phyloP scores from a whole-genome alignment of 2,329 filamentous ascomycete species.

The Apiospora pterosperma region DNA sequence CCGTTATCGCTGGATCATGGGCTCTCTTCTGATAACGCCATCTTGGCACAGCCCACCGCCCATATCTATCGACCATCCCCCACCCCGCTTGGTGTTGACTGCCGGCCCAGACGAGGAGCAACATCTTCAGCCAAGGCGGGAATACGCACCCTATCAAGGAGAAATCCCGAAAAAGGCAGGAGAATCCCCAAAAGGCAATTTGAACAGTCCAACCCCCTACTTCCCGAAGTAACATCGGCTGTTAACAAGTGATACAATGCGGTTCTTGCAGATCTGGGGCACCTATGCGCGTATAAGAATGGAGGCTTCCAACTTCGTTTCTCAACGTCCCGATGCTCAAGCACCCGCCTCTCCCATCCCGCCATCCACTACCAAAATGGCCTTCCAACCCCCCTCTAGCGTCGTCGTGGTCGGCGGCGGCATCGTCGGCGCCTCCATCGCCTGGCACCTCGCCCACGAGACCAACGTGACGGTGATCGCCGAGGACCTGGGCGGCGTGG shows the following conservation, averaged over 20 bases:
- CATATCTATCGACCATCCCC: neutral
- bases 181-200: neutral
- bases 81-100: neutral
- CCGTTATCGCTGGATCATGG: neutral
- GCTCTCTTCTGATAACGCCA: neutral
- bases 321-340: neutral
- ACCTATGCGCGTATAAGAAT: neutral
- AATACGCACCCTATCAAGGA: neutral
- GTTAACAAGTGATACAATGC: neutral
- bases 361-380: neutral
- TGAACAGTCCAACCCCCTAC: neutral
- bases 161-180: neutral
- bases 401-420: conserved; percentile 23
- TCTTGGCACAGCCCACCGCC: neutral
- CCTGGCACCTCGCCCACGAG: conserved; percentile 24
- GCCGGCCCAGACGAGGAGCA: neutral
- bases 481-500: conserved; percentile 23
- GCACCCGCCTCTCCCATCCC: neutral
- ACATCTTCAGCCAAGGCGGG: neutral
- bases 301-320: neutral
- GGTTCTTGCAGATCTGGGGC: neutral
- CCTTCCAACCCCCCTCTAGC: conserved; percentile 2
- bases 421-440: conserved; percentile 27
- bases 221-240: neutral
- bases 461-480: conserved; percentile 26